Conservation (phyloP, 768 basidiomycete genomes). For the Cystobasidium tubakii region DNA sequence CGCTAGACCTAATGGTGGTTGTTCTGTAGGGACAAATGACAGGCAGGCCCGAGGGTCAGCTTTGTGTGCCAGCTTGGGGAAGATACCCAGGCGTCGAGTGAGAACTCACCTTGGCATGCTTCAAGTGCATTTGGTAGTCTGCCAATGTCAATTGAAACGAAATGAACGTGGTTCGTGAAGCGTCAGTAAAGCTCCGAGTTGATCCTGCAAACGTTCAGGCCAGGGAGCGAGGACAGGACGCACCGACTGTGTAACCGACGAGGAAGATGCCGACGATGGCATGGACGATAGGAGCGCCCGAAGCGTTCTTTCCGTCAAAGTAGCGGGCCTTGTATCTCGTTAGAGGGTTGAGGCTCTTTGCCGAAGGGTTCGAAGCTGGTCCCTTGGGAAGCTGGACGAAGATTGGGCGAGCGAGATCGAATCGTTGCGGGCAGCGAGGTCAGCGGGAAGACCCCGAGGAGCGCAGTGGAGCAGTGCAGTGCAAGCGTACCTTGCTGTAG, state of each 20-base stretch:
- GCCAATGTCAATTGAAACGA: not conserved
- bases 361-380: conserved; percentile 53
- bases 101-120: conserved; percentile 22
- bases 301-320: conserved; percentile 81
- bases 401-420: conserved; percentile 1
- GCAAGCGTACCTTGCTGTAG: conserved; percentile 65
- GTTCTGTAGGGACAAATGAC: not conserved
- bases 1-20: conserved; percentile 15
- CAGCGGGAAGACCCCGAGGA: not conserved
- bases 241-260: conserved; percentile 31
- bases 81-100: too few relatives aligned
- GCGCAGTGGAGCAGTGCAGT: not conserved
- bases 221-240: not conserved
- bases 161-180: not conserved
- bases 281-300: conserved; percentile 52
- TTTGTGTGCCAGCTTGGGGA: not conserved
- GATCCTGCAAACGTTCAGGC: not conserved
- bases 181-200: not conserved
- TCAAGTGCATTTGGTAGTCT: conserved; percentile 28
- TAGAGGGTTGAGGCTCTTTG: conserved; percentile 52
- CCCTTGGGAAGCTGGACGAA: conserved; percentile 70
- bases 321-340: conserved; percentile 68
- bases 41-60: not conserved
- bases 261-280: conserved; percentile 37
- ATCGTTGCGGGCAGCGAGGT: not conserved